These are phyloP conservation scores for Vinca major DNA, from an alignment of 305 asterid species.

Conservation along the genomic window DNA sequence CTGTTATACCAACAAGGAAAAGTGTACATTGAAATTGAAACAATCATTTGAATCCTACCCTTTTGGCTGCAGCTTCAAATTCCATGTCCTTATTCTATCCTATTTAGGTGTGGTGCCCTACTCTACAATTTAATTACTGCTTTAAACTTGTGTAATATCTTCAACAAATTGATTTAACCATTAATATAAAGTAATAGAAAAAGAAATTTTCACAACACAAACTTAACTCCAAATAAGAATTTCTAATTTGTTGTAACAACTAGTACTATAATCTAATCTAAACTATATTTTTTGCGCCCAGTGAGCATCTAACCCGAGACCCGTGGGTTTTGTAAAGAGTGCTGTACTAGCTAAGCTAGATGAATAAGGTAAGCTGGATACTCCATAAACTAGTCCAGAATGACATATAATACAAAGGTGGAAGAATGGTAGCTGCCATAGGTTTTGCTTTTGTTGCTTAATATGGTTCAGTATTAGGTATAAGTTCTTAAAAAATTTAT, in stretches of 20 bases:
- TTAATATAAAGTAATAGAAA: neutral
- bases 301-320: no score
- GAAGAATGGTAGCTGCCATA: neutral
- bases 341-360: neutral
- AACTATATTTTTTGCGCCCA: neutral
- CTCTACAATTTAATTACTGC: neutral
- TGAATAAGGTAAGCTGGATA: neutral
- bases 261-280: neutral
- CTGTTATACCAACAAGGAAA: conserved; percentile 2
- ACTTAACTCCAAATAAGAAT: neutral
- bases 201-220: neutral
- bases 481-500: neutral
- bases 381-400: neutral
- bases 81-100: neutral
- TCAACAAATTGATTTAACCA: neutral
- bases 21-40: neutral
- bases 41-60: neutral
- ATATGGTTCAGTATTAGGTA: neutral
- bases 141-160: neutral
- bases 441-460: neutral
- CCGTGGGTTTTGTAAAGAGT: no score
- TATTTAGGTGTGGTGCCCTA: neutral
- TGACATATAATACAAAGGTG: neutral
- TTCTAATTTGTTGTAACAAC: neutral
- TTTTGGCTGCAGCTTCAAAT: neutral